Conservation (phyloP, 345 rosid genomes). For the Nasturtium officinale region DNA sequence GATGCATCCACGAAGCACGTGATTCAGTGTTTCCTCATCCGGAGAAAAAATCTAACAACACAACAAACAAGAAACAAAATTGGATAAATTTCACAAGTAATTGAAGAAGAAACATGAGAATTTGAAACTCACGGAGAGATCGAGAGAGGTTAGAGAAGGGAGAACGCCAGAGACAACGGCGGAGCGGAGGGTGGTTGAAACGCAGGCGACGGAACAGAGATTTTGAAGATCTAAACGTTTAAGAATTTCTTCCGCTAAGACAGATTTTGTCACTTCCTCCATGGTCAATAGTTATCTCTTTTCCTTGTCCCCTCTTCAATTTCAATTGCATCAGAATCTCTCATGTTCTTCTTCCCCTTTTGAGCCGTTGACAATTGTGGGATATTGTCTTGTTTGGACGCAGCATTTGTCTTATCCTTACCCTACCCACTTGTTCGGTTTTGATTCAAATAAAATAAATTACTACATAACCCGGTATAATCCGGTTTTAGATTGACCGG, state of each 20-base stretch:
- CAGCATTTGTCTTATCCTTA: too few relatives aligned
- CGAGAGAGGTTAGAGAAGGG: constrained; percentile 49
- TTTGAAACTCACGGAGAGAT: constrained; percentile 47
- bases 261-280: constrained; percentile 41
- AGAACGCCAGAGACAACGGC: constrained; percentile 48
- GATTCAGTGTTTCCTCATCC: constrained; percentile 46
- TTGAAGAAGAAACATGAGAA: background rate
- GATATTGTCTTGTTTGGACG: too few relatives aligned
- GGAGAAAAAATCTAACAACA: constrained; percentile 48
- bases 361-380: constrained; percentile 31
- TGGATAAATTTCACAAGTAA: background rate
- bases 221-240: constrained; percentile 54
- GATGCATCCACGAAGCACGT: constrained; percentile 43
- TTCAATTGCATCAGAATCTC: constrained; percentile 19
- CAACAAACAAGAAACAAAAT: background rate
- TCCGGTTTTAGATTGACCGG: too few relatives aligned
- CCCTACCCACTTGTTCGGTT: too few relatives aligned
- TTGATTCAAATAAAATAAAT: too few relatives aligned
- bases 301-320: background rate
- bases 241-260: constrained; percentile 52
- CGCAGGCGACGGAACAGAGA: constrained; percentile 58
- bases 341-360: background rate
- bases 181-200: constrained; percentile 51
- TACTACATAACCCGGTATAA: too few relatives aligned
- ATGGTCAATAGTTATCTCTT: background rate